A percentile compares a stretch with the other conserved stretches of the same genome.
These are phyloP conservation scores for Pezicula rhizophila DNA, from an alignment of 2,329 filamentous ascomycete species.

Conservation along the genomic window DNA sequence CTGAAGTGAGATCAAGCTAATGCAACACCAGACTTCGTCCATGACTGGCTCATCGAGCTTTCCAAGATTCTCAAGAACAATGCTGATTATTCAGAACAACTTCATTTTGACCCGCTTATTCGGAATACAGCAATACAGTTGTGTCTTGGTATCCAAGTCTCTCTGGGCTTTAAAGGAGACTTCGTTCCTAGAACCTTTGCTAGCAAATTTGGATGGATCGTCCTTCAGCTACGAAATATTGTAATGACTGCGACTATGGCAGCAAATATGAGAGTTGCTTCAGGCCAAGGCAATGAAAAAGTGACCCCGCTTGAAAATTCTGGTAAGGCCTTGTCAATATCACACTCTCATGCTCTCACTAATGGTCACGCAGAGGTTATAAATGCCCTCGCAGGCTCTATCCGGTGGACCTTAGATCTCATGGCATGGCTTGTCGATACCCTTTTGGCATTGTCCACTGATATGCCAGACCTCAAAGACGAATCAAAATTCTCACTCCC, in stretches of 20 bases:
- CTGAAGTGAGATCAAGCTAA: neutral
- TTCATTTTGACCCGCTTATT: slow-evolving; percentile 65
- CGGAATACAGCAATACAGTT: slow-evolving; percentile 68
- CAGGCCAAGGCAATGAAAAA: slow-evolving; percentile 48
- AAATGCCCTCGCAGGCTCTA: slow-evolving; percentile 65
- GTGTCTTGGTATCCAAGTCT: slow-evolving; percentile 72
- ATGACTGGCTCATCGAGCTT: slow-evolving; percentile 59
- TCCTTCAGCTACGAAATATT: slow-evolving; percentile 69
- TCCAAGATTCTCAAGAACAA: slow-evolving; percentile 65
- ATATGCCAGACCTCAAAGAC: slow-evolving; percentile 39
- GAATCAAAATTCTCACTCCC: slow-evolving; percentile 36
- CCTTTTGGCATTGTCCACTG: slow-evolving; percentile 49
- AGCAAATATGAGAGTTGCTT: slow-evolving; percentile 37
- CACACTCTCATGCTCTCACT: neutral
- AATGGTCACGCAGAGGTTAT: slow-evolving; percentile 54
- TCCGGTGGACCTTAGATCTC: slow-evolving; percentile 73
- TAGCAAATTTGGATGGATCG: slow-evolving; percentile 69
- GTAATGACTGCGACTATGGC: slow-evolving; percentile 60
- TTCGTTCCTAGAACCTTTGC: slow-evolving; percentile 55
- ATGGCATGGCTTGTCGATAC: slow-evolving; percentile 56
- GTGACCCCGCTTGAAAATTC: slow-evolving; percentile 58
- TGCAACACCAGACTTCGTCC: slow-evolving; percentile 45
- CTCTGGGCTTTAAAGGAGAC: slow-evolving; percentile 67
- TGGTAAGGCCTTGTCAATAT: slow-evolving; percentile 32
- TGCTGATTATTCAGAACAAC: slow-evolving; percentile 77